These are phyloP conservation scores for Quercus berberidifolia DNA, from an alignment of 306 rosid species.

Conservation along the genomic window DNA sequence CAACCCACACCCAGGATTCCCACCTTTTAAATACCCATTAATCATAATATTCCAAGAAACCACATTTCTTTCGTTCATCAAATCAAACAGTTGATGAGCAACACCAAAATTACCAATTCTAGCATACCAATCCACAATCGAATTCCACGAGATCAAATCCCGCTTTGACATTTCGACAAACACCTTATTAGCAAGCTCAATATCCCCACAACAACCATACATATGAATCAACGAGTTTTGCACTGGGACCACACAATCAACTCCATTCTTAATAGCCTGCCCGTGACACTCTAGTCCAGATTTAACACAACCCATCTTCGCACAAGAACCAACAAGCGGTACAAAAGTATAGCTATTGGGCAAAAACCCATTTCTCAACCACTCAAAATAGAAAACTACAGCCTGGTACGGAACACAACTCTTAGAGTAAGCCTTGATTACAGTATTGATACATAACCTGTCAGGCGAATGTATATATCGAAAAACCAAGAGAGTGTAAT, in stretches of 20 bases:
- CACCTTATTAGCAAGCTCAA: constrained; percentile 39
- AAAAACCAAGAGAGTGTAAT: constrained; percentile 42
- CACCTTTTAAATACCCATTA: constrained; percentile 53
- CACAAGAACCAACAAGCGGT: constrained; percentile 48
- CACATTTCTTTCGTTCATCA: constrained; percentile 56
- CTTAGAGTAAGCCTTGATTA: constrained; percentile 45
- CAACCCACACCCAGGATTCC: constrained; percentile 61
- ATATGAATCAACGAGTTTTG: constrained; percentile 61
- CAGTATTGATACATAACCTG: constrained; percentile 53
- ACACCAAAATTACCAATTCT: constrained; percentile 34
- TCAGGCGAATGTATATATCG: constrained; percentile 29
- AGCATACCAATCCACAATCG: constrained; percentile 38
- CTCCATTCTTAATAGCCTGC: constrained; percentile 59
- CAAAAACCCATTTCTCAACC: constrained; percentile 31
- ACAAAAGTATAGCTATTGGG: constrained; percentile 62
- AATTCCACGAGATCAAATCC: constrained; percentile 74
- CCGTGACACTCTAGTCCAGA: constrained; percentile 53
- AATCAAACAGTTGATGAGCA: constrained; percentile 52
- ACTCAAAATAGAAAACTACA: constrained; percentile 41
- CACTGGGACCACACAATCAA: constrained; percentile 44
- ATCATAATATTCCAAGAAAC: constrained; percentile 65
- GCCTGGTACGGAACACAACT: constrained; percentile 36
- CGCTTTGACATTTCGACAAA: constrained; percentile 39
- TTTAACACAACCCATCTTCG: constrained; percentile 37
- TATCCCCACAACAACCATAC: constrained; percentile 51